These are phyloP conservation scores for Pontederia paniculata DNA, from an alignment of 176 grass and related monocot genomes.

Conservation along the genomic window DNA sequence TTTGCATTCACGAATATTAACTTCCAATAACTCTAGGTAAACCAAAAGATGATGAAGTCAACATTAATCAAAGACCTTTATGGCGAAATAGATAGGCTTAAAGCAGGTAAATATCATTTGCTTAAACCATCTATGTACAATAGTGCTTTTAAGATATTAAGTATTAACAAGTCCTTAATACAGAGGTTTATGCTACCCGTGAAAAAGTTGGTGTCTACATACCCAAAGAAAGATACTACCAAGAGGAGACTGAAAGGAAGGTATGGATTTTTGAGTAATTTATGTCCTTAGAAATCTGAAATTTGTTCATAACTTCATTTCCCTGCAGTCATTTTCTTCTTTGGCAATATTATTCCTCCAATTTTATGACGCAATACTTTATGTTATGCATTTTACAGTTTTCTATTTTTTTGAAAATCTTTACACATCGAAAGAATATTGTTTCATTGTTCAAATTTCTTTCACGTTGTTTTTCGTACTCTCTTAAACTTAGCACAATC, in stretches of 20 bases:
- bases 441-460: no score
- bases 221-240: slow-evolving; percentile 83
- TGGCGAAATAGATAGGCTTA: slow-evolving; percentile 86
- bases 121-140: not conserved
- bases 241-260: slow-evolving; percentile 86
- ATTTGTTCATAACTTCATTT: no score
- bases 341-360: no score
- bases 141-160: slow-evolving; percentile 15
- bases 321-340: slow-evolving; percentile 2
- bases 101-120: slow-evolving; percentile 59
- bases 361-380: no score
- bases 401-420: not conserved
- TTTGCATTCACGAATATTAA: no score
- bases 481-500: no score
- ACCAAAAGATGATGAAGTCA: slow-evolving; percentile 99
- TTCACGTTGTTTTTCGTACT: no score
- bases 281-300: no score
- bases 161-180: slow-evolving; percentile 17
- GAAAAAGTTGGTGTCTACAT: slow-evolving; percentile 97
- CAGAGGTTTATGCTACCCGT: slow-evolving; percentile 95
- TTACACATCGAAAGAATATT: no score
- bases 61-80: slow-evolving; percentile 99
- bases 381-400: not conserved
- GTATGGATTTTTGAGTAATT: slow-evolving; percentile 31
- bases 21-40: slow-evolving; percentile 35